Evolutionary conservation across 768 basidiomycete species (phyloP), one percentile per base, ranked within the genome.

Genomic region (Phallus indusiatus): DNA sequence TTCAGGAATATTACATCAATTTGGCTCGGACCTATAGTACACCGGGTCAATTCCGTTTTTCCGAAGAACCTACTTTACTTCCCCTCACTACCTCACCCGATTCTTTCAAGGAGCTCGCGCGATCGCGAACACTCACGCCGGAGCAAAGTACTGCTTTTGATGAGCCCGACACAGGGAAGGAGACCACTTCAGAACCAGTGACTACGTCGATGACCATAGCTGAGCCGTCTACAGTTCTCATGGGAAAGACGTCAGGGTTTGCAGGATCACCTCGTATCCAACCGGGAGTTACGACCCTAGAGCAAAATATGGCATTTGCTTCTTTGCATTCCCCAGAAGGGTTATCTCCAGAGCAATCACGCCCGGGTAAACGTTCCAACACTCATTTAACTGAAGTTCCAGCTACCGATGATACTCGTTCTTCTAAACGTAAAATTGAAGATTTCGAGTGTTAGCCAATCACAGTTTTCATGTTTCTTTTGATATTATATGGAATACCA

Each of bases 1-100:
- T 96, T 47, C 90, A 96, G 72, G 85, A 91, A 67, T 97, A 95
- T 73, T 96, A 95, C 76, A 78, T 89, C 74, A 95, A 90, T 69
- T 88, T 97, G 68, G 88, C 94, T 60, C 82, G 88, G 59, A 90
- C 91, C 11, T 87, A 94, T 70, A 86, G 82, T 69, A 73, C 73
- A 7, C 28, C 28, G 21, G 83, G 81, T 61, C 54, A 20, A 28
- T 62, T 60, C 72, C 70, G 74, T 62, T 78, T 86, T 66, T 70
- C 70, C 35, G 81, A 81, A 20, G 67, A 75, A 46, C 70, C 69
- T 63, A 63, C n/a, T 57, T 63, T 18, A 59, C 57, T 62, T 64
- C 61, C 64, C n/a, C 61, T 47, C 66, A 69, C 22, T 77, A 76
- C 54, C 81, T 75, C 64, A 82, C 73, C 75, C 35, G 69, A 70